A percentile compares a stretch with the other conserved stretches of the same genome.
Conservation (phyloP, 176 grass and related monocot species). For the Coix lacrymajobi region DNA sequence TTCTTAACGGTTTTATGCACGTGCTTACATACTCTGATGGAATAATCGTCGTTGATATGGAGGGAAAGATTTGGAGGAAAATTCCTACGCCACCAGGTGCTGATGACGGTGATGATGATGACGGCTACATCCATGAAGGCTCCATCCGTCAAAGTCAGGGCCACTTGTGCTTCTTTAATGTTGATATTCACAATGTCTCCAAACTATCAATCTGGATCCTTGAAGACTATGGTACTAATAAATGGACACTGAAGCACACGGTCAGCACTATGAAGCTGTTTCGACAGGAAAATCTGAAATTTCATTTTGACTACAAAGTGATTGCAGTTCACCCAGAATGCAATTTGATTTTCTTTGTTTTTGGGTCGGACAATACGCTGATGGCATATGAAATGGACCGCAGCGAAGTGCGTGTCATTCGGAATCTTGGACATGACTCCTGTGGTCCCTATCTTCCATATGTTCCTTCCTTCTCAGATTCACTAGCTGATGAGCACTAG, state of each 20-base stretch:
- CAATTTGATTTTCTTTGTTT: neutral
- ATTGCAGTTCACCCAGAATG: neutral
- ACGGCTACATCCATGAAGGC: no score
- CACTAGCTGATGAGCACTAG: neutral
- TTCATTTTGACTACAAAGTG: neutral
- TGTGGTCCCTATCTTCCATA: neutral
- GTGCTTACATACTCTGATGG: fast-evolving
- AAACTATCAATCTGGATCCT: neutral
- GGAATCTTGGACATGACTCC: neutral
- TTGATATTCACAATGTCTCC: neutral
- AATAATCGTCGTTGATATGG: neutral
- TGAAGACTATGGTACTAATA: neutral
- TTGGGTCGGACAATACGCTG: neutral
- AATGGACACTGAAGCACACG: neutral
- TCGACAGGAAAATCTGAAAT: neutral
- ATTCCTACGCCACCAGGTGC: neutral
- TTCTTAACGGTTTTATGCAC: neutral
- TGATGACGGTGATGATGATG: no score
- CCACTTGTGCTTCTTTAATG: neutral
- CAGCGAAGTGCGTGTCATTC: neutral
- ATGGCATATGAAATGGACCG: neutral
- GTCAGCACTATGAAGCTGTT: neutral
- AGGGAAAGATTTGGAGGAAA: no score
- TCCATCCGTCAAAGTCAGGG: neutral
- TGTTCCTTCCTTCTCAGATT: neutral